Conservation (phyloP, 768 basidiomycete genomes). For the Naganishia onofrii region DNA sequence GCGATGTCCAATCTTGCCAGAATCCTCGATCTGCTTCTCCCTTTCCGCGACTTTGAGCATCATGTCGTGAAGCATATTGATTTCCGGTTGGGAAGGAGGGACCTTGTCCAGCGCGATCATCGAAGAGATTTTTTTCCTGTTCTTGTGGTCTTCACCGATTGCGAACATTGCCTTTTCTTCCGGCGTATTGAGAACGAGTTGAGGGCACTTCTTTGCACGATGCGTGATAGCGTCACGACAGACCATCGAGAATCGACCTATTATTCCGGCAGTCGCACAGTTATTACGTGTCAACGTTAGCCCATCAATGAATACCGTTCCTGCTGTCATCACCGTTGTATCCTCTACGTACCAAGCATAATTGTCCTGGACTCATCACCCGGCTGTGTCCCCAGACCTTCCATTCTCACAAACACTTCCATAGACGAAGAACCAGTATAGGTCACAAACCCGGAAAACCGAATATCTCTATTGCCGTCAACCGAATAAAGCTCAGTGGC, state of each 20-base stretch:
- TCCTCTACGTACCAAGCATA: conserved; percentile 59
- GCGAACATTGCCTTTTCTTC: conserved; percentile 65
- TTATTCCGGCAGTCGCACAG: background rate
- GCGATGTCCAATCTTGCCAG: conserved; percentile 39
- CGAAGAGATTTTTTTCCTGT: conserved; percentile 59
- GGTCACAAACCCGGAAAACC: conserved; percentile 76
- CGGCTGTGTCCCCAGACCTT: conserved; percentile 58
- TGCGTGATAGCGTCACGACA: conserved; percentile 70
- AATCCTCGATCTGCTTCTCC: conserved; percentile 44
- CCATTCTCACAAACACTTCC: conserved; percentile 85
- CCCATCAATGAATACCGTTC: background rate
- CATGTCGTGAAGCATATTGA: conserved; percentile 65
- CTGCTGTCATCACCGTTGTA: background rate
- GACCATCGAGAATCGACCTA: conserved; percentile 91
- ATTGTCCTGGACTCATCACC: conserved; percentile 60
- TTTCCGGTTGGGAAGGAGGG: conserved; percentile 71
- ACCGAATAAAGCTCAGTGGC: background rate
- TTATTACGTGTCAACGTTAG: background rate
- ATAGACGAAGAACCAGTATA: conserved; percentile 73
- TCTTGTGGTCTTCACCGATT: conserved; percentile 72
- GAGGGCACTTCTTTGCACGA: conserved; percentile 64
- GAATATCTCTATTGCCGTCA: conserved; percentile 57
- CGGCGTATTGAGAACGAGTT: conserved; percentile 60
- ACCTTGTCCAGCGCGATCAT: conserved; percentile 66
- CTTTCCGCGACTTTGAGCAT: conserved; percentile 62